Percentiles rank a stretch among this genome's conserved stretches.
Conservation (phyloP, 1,139 yeast genomes). For the Nadsonia starkeyi-henricii region DNA sequence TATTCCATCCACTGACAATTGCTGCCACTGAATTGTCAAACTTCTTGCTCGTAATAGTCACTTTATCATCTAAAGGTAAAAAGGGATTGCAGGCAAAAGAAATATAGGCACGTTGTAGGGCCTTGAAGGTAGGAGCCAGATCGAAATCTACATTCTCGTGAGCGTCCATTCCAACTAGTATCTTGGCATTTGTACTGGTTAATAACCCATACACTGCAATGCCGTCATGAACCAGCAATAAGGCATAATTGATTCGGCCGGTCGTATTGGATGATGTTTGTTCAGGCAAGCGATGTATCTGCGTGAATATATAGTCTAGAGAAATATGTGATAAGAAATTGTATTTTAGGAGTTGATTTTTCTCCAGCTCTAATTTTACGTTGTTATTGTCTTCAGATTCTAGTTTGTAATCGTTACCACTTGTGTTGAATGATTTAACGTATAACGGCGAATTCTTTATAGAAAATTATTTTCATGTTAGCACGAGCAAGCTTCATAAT, state of each 20-base stretch:
- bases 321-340: constrained; percentile 25
- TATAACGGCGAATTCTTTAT: constrained; percentile 12
- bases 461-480: background rate
- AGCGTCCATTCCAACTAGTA: constrained; percentile 19
- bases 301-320: constrained; percentile 20
- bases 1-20: constrained; percentile 8
- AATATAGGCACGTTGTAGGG: constrained; percentile 19
- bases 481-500: too few relatives aligned
- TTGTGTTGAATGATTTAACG: constrained; percentile 8
- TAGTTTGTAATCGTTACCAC: constrained; percentile 1
- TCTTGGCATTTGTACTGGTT: constrained; percentile 22
- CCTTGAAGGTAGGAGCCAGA: constrained; percentile 14
- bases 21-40: constrained; percentile 12
- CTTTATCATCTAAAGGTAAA: constrained; percentile 11
- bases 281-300: constrained; percentile 6
- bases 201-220: constrained; percentile 23
- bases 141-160: constrained; percentile 11
- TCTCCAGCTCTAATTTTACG: background rate
- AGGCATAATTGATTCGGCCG: constrained; percentile 13
- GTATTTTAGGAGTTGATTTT: constrained; percentile 11
- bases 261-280: constrained; percentile 6
- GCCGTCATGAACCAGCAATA: constrained; percentile 23
- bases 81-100: constrained; percentile 23
- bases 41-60: constrained; percentile 11
- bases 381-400: constrained; percentile 7